These are phyloP conservation scores for Fraxinus paxiana DNA, from an alignment of 305 asterid species.

Conservation along the genomic window DNA sequence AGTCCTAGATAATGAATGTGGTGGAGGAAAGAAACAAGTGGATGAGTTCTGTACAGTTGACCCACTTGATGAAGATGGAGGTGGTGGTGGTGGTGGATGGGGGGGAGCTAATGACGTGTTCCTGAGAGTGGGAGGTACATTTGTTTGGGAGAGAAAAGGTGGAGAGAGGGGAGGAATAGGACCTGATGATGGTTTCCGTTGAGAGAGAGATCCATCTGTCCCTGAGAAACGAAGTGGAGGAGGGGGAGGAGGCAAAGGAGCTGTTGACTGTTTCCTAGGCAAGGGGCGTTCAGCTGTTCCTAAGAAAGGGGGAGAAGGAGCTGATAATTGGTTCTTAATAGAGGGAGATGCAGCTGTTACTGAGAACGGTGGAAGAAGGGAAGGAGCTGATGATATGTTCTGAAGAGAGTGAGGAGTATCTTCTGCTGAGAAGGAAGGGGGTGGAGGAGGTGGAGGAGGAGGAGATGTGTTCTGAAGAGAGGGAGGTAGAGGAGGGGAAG, in stretches of 20 bases:
- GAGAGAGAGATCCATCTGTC: constrained; percentile 11
- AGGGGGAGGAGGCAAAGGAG: constrained; percentile 14
- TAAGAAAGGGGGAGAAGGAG: constrained; percentile 21
- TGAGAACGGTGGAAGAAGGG: background rate
- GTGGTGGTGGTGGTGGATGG: constrained; percentile 4
- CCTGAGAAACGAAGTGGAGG: constrained; percentile 5
- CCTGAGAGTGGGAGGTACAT: background rate
- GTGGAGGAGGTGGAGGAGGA: constrained; percentile 9
- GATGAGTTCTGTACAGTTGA: constrained; percentile 18
- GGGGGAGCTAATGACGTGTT: constrained; percentile 3
- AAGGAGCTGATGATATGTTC: background rate
- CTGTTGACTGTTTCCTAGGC: constrained; percentile 8
- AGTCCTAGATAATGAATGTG: constrained; percentile 19
- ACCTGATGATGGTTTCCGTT: constrained; percentile 7
- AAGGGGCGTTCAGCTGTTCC: background rate
- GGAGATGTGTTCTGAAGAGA: background rate
- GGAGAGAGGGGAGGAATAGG: constrained; percentile 13
- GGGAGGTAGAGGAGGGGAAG: background rate
- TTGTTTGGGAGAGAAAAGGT: constrained; percentile 5
- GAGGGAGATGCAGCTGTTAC: background rate
- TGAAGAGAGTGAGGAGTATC: background rate
- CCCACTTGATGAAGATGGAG: constrained; percentile 19
- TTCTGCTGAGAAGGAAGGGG: background rate
- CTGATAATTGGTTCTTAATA: background rate
- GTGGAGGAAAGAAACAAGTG: constrained; percentile 3